These are phyloP conservation scores for Globisporangium iwayamae DNA, from an alignment of 352 stramenopile genomes.

Conservation along the genomic window DNA sequence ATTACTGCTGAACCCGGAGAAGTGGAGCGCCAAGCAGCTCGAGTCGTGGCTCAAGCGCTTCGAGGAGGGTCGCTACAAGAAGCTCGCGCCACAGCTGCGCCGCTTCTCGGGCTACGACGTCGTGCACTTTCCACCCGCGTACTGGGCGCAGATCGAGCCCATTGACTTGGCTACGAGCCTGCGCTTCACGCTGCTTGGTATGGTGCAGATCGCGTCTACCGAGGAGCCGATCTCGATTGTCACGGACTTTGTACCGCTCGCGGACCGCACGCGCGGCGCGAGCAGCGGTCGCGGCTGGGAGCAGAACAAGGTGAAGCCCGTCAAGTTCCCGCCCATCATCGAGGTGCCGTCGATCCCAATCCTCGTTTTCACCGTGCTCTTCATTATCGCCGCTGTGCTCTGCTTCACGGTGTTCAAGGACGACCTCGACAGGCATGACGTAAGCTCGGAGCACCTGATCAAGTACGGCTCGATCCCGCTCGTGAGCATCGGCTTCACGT, in stretches of 20 bases:
- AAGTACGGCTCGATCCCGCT: conserved; percentile 83
- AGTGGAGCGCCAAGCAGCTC: conserved; percentile 78
- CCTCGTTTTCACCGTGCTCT: conserved; percentile 39
- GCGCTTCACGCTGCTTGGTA: conserved; percentile 82
- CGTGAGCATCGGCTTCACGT: conserved; percentile 90
- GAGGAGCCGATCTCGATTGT: conserved; percentile 68
- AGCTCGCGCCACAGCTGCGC: conserved; percentile 46
- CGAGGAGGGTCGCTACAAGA: conserved; percentile 66
- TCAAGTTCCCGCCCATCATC: conserved; percentile 82
- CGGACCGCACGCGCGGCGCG: conserved; percentile 15
- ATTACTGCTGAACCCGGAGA: conserved; percentile 71
- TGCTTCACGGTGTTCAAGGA: conserved; percentile 77
- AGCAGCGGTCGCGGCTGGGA: conserved; percentile 16
- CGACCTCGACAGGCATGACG: conserved; percentile 43
- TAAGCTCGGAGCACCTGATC: conserved; percentile 61
- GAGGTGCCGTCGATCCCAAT: conserved; percentile 67
- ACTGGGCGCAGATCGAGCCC: conserved; percentile 58
- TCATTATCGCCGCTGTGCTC: conserved; percentile 51
- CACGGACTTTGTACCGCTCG: conserved; percentile 71
- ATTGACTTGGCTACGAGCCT: conserved; percentile 69
- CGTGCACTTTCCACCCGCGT: conserved; percentile 55
- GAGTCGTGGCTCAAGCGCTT: conserved; percentile 72
- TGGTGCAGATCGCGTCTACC: conserved; percentile 73
- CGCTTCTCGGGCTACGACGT: conserved; percentile 63
- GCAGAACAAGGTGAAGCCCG: conserved; percentile 32